Percentiles rank a stretch among this genome's conserved stretches.
Evolutionary conservation across 805 yeast genomes (phyloP).

Genomic region (Teunomyces pallodes): DNA sequence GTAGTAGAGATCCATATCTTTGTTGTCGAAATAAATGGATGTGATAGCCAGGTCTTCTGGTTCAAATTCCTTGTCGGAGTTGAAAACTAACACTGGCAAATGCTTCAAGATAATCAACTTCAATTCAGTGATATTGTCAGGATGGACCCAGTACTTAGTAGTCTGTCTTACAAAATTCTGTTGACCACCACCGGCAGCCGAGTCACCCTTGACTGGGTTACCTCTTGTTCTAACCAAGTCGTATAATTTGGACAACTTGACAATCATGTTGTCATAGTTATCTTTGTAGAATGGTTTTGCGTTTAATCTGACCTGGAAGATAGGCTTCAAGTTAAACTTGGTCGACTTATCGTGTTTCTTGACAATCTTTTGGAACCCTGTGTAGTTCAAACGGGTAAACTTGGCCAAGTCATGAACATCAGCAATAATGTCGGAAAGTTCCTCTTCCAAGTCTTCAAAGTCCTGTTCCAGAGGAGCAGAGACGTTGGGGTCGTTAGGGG

Average conservation of each 20-base stretch:
- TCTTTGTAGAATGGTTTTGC: conserved; percentile 95
- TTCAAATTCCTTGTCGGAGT: conserved; percentile 93
- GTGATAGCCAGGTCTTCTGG: conserved; percentile 94
- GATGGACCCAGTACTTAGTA: conserved; percentile 98
- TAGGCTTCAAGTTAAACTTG: conserved; percentile 69
- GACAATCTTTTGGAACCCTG: conserved; percentile 94
- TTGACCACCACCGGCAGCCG: conserved; percentile 97
- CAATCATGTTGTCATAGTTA: conserved; percentile 85
- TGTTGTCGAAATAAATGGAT: conserved; percentile 92
- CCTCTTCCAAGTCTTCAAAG: conserved; percentile 43
- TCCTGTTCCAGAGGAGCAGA: conserved; percentile 41
- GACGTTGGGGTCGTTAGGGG: conserved; percentile 40
- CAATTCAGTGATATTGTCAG: conserved; percentile 95
- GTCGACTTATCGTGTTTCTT: conserved; percentile 96
- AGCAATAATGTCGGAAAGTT: conserved; percentile 75
- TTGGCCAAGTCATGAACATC: conserved; percentile 97
- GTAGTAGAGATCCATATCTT: conserved; percentile 83
- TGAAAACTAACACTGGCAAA: conserved; percentile 94
- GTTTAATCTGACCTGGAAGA: conserved; percentile 88
- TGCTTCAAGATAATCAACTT: conserved; percentile 90
- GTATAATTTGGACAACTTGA: conserved; percentile 82
- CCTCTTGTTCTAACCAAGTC: conserved; percentile 96
- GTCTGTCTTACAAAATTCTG: conserved; percentile 98
- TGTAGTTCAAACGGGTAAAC: conserved; percentile 88
- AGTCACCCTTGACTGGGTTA: conserved; percentile 90